Evolutionary conservation across 495 filamentous ascomycete genomes (phyloP).

Genomic region (Trichoderma virens): DNA sequence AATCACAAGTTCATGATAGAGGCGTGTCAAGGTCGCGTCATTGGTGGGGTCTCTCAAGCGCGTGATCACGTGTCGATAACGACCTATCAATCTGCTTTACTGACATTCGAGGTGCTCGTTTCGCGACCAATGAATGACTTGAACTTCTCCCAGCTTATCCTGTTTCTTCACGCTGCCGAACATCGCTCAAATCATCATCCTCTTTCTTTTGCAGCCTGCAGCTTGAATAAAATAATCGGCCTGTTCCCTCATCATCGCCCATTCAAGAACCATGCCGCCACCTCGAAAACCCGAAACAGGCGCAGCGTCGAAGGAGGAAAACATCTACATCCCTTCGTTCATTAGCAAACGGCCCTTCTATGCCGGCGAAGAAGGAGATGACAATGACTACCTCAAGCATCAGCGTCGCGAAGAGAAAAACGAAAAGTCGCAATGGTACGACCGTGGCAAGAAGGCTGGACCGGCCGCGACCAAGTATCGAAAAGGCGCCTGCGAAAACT

Average conservation of each 20-base stretch:
- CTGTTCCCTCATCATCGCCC: neutral
- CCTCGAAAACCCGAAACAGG: conserved; percentile 34
- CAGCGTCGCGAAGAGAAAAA: conserved; percentile 68
- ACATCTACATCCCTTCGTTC: conserved; percentile 98
- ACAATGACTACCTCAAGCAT: conserved; percentile 91
- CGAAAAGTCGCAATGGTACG: conserved; percentile 80
- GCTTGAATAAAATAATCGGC: too few species aligned
- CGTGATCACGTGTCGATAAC: neutral
- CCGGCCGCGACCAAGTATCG: conserved; percentile 91
- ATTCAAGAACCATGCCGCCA: conserved; percentile 19
- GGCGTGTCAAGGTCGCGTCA: neutral
- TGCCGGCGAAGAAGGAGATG: conserved; percentile 67
- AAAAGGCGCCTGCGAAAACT: conserved; percentile 97
- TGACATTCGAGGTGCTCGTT: too few species aligned
- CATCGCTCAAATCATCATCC: too few species aligned
- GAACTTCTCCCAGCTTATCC: too few species aligned
- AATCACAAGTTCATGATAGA: neutral
- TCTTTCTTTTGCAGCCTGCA: too few species aligned
- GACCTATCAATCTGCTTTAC: neutral
- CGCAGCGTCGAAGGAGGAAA: conserved; percentile 66
- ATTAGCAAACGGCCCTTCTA: conserved; percentile 99
- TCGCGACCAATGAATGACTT: too few species aligned
- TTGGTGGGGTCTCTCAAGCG: neutral
- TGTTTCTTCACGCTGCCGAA: too few species aligned
- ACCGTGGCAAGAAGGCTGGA: conserved; percentile 70